A percentile compares a stretch with the other conserved stretches of the same genome.
These are phyloP conservation scores for Thozetella sp. DNA, from an alignment of 495 filamentous ascomycete species.

Conservation along the genomic window DNA sequence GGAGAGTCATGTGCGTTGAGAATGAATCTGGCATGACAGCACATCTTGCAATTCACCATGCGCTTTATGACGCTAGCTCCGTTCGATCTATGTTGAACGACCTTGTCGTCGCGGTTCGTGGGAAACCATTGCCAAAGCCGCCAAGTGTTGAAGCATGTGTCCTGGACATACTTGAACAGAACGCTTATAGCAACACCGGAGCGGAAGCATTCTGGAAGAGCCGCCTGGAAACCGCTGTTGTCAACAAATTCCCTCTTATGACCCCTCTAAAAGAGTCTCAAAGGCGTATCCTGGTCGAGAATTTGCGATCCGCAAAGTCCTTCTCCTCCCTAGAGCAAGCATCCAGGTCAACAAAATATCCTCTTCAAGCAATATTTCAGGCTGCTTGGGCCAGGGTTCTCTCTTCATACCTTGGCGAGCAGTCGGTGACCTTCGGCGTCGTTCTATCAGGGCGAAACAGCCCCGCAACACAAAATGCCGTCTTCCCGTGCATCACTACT, in stretches of 20 bases:
- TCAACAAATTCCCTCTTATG: conserved; percentile 70
- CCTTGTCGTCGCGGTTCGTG: conserved; percentile 30
- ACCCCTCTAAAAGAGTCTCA: conserved; percentile 55
- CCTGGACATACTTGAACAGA: conserved; percentile 51
- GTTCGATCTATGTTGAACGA: conserved; percentile 61
- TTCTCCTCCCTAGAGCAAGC: conserved; percentile 48
- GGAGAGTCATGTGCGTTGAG: conserved; percentile 26
- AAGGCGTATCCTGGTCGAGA: conserved; percentile 34
- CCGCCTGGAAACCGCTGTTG: conserved; percentile 47
- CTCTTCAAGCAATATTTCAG: conserved; percentile 70
- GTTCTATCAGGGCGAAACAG: conserved; percentile 71
- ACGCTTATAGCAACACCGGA: conserved; percentile 23
- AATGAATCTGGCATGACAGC: conserved; percentile 30
- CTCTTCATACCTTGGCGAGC: conserved; percentile 71
- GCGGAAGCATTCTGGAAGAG: conserved; percentile 63
- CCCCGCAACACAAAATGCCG: conserved; percentile 48
- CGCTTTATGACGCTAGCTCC: conserved; percentile 77
- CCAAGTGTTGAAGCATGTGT: conserved; percentile 41
- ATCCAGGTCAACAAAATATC: conserved; percentile 57
- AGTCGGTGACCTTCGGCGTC: conserved; percentile 67
- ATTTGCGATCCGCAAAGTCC: conserved; percentile 34
- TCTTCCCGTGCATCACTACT: conserved; percentile 76
- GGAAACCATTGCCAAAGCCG: neutral
- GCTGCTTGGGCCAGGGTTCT: conserved; percentile 75
- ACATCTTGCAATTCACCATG: conserved; percentile 63